phyloP scores from a whole-genome alignment of 495 filamentous ascomycete species.

The Hyaloscypha variabilis region DNA sequence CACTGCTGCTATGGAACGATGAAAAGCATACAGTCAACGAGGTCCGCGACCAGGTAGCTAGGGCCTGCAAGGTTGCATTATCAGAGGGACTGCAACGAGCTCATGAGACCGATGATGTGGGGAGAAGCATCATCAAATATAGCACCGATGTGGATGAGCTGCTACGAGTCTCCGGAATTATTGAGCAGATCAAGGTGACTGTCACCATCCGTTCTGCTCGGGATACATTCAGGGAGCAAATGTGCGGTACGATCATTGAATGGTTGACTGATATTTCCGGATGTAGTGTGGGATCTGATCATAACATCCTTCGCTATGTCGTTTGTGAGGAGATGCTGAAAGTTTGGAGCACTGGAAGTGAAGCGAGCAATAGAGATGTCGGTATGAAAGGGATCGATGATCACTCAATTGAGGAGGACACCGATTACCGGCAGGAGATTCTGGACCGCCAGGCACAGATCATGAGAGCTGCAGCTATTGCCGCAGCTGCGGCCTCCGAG shows the following conservation, averaged over 20 bases:
- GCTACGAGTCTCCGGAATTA: constrained; percentile 73
- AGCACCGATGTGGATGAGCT: constrained; percentile 70
- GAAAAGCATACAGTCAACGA: constrained; percentile 98
- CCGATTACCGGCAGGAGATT: constrained; percentile 35
- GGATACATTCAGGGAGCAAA: constrained; percentile 96
- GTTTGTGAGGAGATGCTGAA: constrained; percentile 91
- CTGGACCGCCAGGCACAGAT: constrained; percentile 22
- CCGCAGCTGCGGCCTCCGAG: constrained; percentile 47
- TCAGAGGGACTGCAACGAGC: constrained; percentile 74
- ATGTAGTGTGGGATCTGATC: constrained; percentile 80
- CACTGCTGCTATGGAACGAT: constrained; percentile 95
- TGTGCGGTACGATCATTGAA: constrained; percentile 97
- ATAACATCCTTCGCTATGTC: constrained; percentile 73
- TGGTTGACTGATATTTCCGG: constrained; percentile 94
- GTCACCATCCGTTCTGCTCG: constrained; percentile 91
- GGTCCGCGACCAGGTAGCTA: constrained; percentile 83
- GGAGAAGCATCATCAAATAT: constrained; percentile 81
- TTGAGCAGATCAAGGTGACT: constrained; percentile 95
- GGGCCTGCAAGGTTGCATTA: constrained; percentile 77
- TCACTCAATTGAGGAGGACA: constrained; percentile 60
- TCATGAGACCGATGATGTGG: constrained; percentile 83
- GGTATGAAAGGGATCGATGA: constrained; percentile 90
- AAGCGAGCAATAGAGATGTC: constrained; percentile 79
- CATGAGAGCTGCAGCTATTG: constrained; percentile 43
- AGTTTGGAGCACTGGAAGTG: constrained; percentile 84